Evolutionary conservation across 1,139 yeast genomes (phyloP).

Genomic region (Entelexis paramagnoliae): DNA sequence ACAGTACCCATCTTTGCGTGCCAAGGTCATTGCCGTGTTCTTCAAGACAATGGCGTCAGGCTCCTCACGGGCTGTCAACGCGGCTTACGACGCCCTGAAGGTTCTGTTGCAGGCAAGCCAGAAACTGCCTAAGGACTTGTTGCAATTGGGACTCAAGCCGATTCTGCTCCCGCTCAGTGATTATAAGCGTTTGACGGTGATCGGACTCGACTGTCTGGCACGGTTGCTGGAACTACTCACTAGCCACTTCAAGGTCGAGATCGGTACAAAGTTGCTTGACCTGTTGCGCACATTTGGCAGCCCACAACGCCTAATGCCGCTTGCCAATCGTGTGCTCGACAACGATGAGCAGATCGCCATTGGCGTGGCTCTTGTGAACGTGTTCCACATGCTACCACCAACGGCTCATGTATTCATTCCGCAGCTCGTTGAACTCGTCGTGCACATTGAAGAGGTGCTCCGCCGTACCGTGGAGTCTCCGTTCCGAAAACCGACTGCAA

Average conservation of each 20-base stretch:
- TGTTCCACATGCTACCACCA: conserved; percentile 84
- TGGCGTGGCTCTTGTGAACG: conserved; percentile 80
- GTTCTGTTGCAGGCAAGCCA: conserved; percentile 68
- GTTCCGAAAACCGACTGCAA: conserved; percentile 82
- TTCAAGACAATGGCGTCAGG: conserved; percentile 86
- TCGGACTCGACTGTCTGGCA: conserved; percentile 87
- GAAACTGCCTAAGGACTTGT: conserved; percentile 79
- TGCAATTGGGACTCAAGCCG: conserved; percentile 90
- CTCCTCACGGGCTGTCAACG: conserved; percentile 79
- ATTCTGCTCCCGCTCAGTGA: conserved; percentile 92
- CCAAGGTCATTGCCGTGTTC: conserved; percentile 81
- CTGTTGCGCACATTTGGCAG: conserved; percentile 97
- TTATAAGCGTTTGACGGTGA: conserved; percentile 76
- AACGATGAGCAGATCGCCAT: conserved; percentile 75
- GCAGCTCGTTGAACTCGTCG: conserved; percentile 65
- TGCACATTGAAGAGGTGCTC: conserved; percentile 68
- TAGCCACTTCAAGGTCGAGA: conserved; percentile 91
- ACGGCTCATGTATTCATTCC: conserved; percentile 88
- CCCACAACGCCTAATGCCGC: conserved; percentile 58
- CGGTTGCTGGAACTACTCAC: conserved; percentile 74
- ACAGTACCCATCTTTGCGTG: conserved; percentile 43
- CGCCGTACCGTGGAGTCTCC: conserved; percentile 85
- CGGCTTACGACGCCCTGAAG: conserved; percentile 82
- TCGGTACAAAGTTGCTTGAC: conserved; percentile 84
- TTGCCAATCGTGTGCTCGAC: conserved; percentile 64